A percentile compares a stretch with the other conserved stretches of the same genome.
Evolutionary conservation across 768 basidiomycete species (phyloP).

Genomic region (Xerocomellus intermedius): DNA sequence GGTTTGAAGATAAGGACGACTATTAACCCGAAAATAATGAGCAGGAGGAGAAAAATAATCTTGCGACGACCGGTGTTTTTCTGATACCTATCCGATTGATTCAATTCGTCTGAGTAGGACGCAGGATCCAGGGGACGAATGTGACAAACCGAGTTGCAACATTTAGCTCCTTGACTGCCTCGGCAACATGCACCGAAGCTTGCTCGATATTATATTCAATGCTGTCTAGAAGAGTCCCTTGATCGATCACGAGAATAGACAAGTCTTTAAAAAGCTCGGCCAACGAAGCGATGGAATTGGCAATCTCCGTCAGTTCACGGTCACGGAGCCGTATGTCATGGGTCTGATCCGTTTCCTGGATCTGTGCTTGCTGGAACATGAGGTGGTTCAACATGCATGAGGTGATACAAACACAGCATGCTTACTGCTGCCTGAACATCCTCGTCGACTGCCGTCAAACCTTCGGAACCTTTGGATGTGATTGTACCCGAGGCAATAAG

Average conservation of each 20-base stretch:
- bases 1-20: constrained; percentile 93
- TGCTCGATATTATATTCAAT: constrained; percentile 98
- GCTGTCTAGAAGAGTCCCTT: constrained; percentile 94
- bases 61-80: constrained; percentile 89
- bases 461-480: constrained; percentile 77
- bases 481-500: constrained; percentile 87
- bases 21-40: constrained; percentile 87
- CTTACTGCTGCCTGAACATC: constrained; percentile 84
- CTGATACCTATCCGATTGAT: constrained; percentile 66
- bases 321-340: constrained; percentile 48
- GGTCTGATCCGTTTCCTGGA: constrained; percentile 37
- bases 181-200: constrained; percentile 75
- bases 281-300: constrained; percentile 84
- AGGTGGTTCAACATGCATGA: constrained; percentile 10
- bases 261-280: constrained; percentile 98
- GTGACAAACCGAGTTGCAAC: constrained; percentile 71
- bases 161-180: constrained; percentile 82
- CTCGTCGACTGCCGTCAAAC: constrained; percentile 83
- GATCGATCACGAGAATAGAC: constrained; percentile 91
- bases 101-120: not conserved
- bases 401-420: constrained; percentile 24
- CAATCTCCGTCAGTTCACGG: constrained; percentile 84
- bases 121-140: not conserved
- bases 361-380: constrained; percentile 32
- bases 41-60: constrained; percentile 88